Percentiles rank a stretch among this genome's conserved stretches.
Evolutionary conservation across 2,329 filamentous ascomycete species (phyloP).

Genomic region (Xylaria digitata): DNA sequence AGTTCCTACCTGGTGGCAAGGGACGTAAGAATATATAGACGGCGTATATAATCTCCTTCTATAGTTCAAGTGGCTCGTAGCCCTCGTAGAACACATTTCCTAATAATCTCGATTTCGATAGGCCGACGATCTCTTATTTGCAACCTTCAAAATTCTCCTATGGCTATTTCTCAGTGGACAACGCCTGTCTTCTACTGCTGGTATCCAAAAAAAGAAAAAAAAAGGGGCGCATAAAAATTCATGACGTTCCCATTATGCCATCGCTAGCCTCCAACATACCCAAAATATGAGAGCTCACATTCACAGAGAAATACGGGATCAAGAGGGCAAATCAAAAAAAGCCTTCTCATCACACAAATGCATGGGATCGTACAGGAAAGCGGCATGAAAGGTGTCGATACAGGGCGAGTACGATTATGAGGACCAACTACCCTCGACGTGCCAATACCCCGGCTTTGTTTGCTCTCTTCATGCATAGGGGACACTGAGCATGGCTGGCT

Average conservation of each 20-base stretch:
- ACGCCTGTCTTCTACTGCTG: neutral
- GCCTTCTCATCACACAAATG: constrained; percentile 14
- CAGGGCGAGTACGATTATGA: constrained; percentile 11
- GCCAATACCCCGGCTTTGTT: constrained; percentile 24
- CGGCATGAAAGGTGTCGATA: constrained; percentile 27
- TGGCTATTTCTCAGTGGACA: neutral
- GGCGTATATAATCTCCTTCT: constrained; percentile 3
- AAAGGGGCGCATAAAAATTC: neutral
- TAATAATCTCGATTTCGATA: neutral
- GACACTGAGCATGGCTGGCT: constrained; percentile 9
- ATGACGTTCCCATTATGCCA: neutral
- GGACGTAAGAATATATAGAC: constrained; percentile 22
- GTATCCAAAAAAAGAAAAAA: neutral
- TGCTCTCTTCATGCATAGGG: constrained; percentile 23
- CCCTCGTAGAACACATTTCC: neutral
- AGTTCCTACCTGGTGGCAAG: neutral
- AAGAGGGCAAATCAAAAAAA: constrained; percentile 14
- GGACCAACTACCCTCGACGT: neutral
- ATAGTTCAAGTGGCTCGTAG: constrained; percentile 11
- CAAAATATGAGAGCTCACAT: constrained; percentile 27
- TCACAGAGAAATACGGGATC: neutral
- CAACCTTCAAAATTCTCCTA: neutral
- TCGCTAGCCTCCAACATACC: constrained; percentile 16
- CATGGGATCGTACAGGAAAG: constrained; percentile 24
- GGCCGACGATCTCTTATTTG: neutral